Conservation (phyloP, 2,329 filamentous ascomycete genomes). For the Dactylellina leptospora region DNA sequence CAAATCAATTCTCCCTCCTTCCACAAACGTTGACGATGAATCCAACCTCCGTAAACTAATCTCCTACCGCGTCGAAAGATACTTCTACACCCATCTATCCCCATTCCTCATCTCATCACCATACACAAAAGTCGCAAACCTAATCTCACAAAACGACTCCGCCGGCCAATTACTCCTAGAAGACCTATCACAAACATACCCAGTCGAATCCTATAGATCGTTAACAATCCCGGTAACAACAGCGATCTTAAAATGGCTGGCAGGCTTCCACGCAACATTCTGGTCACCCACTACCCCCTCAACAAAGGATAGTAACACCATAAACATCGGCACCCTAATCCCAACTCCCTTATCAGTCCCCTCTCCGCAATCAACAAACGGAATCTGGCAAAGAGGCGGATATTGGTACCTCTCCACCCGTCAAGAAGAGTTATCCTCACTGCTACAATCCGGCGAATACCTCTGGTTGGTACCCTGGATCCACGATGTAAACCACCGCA, state of each 20-base stretch:
- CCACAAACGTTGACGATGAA: conserved; percentile 36
- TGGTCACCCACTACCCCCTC: conserved; percentile 59
- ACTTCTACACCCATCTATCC: conserved; percentile 70
- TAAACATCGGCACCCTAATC: conserved; percentile 59
- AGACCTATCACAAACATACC: conserved; percentile 62
- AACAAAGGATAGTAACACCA: conserved; percentile 1
- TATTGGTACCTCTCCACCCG: conserved; percentile 75
- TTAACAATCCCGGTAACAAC: conserved; percentile 63
- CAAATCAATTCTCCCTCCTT: conserved; percentile 54
- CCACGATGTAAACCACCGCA: conserved; percentile 65
- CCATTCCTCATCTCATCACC: conserved; percentile 61
- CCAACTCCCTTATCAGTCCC: conserved; percentile 68
- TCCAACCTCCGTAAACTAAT: conserved; percentile 71
- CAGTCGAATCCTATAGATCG: conserved; percentile 20
- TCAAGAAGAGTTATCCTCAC: conserved; percentile 65
- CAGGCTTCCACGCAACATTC: conserved; percentile 69
- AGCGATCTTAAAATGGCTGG: conserved; percentile 71
- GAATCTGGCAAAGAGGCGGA: conserved; percentile 72
- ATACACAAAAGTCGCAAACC: conserved; percentile 43
- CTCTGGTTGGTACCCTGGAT: conserved; percentile 69
- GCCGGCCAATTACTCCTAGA: conserved; percentile 60
- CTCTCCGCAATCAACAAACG: conserved; percentile 40
- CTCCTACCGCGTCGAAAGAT: conserved; percentile 73
- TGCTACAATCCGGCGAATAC: conserved; percentile 62
- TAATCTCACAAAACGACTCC: conserved; percentile 37